phyloP scores from a whole-genome alignment of 2,329 filamentous ascomycete genomes.

The Emmonsiellopsis sp. region DNA sequence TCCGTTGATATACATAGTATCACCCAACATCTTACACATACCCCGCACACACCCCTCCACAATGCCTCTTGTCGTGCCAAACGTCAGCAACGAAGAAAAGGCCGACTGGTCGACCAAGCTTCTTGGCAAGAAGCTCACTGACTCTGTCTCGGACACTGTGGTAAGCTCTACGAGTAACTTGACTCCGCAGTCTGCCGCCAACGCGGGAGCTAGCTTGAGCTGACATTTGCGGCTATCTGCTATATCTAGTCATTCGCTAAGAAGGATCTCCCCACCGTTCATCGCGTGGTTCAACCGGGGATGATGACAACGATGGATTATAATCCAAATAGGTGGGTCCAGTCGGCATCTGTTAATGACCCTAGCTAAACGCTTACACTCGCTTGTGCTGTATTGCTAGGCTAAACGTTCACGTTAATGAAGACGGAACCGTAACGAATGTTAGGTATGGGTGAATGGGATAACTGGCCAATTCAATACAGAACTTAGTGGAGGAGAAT shows the following conservation, averaged over 20 bases:
- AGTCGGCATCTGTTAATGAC: conserved; percentile 1
- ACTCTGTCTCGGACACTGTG: conserved; percentile 23
- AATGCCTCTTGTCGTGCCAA: conserved; percentile 41
- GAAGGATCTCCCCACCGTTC: conserved; percentile 34
- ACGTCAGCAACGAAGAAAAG: conserved; percentile 28
- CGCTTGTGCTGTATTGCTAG: conserved; percentile 14
- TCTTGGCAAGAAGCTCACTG: conserved; percentile 37
- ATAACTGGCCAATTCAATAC: not conserved
- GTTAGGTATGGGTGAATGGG: conserved; percentile 29
- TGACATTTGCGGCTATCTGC: not conserved
- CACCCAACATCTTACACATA: not conserved
- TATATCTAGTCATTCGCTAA: conserved; percentile 33
- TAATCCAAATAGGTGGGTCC: conserved; percentile 29
- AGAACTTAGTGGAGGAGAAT: not conserved
- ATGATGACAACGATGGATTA: conserved; percentile 32
- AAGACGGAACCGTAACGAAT: conserved; percentile 34
- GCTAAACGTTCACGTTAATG: conserved; percentile 35
- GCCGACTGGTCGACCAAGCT: conserved; percentile 36
- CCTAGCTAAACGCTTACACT: not conserved
- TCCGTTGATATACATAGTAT: too few species aligned
- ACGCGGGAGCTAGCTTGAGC: too few species aligned
- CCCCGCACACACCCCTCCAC: conserved; percentile 3
- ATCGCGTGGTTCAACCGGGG: conserved; percentile 34
- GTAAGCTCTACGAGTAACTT: conserved; percentile 5
- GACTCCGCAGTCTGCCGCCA: not conserved